Evolutionary conservation across 768 basidiomycete genomes (phyloP).

Genomic region (Kwoniella botswanensis): DNA sequence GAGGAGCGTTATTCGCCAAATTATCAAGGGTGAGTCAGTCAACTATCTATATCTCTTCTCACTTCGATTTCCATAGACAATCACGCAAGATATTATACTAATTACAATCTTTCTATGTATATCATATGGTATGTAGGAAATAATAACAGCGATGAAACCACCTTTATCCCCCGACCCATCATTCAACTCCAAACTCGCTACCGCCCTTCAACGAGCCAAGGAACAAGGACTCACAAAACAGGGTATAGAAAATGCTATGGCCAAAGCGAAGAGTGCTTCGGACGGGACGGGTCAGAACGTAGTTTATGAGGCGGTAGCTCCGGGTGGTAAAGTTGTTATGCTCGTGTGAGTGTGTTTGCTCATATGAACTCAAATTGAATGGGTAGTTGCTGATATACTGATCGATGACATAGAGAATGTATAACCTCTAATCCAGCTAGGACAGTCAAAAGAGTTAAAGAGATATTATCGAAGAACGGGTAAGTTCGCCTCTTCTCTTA

Average conservation of each 20-base stretch:
- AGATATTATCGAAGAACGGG: conserved; percentile 47
- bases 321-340: conserved; percentile 50
- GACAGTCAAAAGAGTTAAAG: conserved; percentile 45
- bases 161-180: conserved; percentile 46
- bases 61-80: no score
- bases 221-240: conserved; percentile 50
- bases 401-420: conserved; percentile 39
- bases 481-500: conserved; percentile 6
- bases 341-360: conserved; percentile 47
- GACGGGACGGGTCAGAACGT: conserved; percentile 51
- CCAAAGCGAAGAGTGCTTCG: conserved; percentile 34
- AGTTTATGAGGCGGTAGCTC: conserved; percentile 53
- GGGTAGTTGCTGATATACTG: neutral
- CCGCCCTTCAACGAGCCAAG: conserved; percentile 47
- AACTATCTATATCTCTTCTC: neutral
- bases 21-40: conserved; percentile 42
- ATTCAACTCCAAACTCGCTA: conserved; percentile 45
- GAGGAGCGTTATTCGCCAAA: conserved; percentile 42
- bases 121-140: conserved; percentile 36
- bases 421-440: conserved; percentile 49
- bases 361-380: neutral
- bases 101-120: no score
- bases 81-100: no score
- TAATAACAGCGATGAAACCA: conserved; percentile 45
- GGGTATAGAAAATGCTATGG: conserved; percentile 49